Evolutionary conservation across 768 basidiomycete genomes (phyloP), one percentile per base, ranked within the genome.

Genomic region (Termitomyces sp.): DNA sequence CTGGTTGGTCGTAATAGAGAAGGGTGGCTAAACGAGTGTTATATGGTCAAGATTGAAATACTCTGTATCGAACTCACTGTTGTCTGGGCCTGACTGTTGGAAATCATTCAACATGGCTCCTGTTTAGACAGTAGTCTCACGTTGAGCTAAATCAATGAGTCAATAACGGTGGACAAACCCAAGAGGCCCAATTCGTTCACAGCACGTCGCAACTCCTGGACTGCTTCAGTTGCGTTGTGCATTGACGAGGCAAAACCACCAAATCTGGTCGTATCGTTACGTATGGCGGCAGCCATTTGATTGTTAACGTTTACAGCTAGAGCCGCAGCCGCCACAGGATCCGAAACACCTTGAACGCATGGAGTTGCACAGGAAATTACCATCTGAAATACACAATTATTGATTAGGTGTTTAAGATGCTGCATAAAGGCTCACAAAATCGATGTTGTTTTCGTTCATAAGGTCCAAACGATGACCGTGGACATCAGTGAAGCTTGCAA

Each of bases 71-170:
- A 6, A 62, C 67, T 60, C 24, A 75, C 75, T 60, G 22, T 74
- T 72, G 54, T 77, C 70, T 4, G 72, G 52, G 9, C 76, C 76
- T 3, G 75, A 73, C 58, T 77, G 73, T 48, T 78, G 77, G 63
- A 73, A 79, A 57, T 79, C 76, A 50, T 79, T 79, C 18, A 77
- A 28, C 57, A 79, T 56, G 12, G 71, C 76, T 8, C 76, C 72
- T 73, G 49, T 46, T 6, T 20, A 12, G 13, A 26, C 40, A 1
- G 20, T 14, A 33, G 13, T 40, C 13, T 46, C 18, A 35, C 18
- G 4, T 48, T 42, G 13, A 56, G 47, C 9, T 56, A 13, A 52
- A 9, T 24, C 14, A 45, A 14, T 18, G 12, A 45, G 35, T 28
- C 13, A 13, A 20, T 12, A 47, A 40, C 9, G 46, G 3, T 6